Evolutionary conservation across 768 basidiomycete genomes (phyloP), one percentile per base, ranked within the genome.

Genomic region (Gloeophyllum trabeum): DNA sequence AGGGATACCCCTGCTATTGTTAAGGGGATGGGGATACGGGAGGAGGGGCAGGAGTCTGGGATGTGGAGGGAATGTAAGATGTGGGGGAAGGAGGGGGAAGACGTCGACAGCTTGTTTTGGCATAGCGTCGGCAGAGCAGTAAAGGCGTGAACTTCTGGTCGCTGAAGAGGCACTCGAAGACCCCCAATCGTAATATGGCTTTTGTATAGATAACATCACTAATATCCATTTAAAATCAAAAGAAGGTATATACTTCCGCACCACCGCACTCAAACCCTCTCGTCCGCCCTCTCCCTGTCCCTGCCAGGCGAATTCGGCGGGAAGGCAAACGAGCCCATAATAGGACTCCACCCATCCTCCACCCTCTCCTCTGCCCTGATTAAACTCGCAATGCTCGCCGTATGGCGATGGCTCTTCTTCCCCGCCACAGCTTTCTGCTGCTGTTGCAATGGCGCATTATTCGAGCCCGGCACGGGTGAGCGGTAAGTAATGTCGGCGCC

Each of bases 311-410:
- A 10, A 7, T 7, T 19, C 10, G 70, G 64, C 13, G 75, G 70
- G 49, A 75, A 66, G 24, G 61, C 64, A 47, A 84, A 81, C 39
- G 67, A 64, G 21, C 64, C 67, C 55, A 69, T 51, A 50, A 85
- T 78, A 4, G 82, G 79, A 58, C 83, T 86, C 86, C 85, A 88
- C 2, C 81, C 84, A 49, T 86, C 87, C 53, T 80, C 82, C n/a
- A 75, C 76, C 22, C 83, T 61, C 51, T 89, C 83, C 28, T 86
- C 82, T 4, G 79, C 74, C 6, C 84, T 68, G 42, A 89, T 86
- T 45, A 89, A 60, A 54, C 83, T 87, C 10, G 80, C 84, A 48
- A 90, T 90, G 48, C 81, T 86, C 18, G 87, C 87, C 1, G 86
- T 89, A 54, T 89, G 87, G 25, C 74, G 63, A 58, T 89, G 87